Conservation (phyloP, 2,329 filamentous ascomycete species). For the Monilinia polystroma region DNA sequence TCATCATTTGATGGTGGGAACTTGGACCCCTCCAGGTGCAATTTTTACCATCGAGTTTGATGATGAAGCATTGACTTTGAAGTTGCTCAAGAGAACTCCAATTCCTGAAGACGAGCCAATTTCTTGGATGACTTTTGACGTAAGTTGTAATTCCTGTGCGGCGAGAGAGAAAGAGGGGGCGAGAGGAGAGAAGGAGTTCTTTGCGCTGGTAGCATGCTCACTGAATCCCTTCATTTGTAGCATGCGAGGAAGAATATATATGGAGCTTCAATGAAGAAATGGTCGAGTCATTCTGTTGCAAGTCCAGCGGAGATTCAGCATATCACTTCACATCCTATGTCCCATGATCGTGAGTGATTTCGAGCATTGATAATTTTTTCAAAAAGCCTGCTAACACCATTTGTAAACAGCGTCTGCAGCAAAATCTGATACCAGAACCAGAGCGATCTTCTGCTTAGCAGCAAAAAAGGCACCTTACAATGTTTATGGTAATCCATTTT, state of each 20-base stretch:
- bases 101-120: conserved; percentile 84
- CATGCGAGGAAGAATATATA: conserved; percentile 83
- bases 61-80: conserved; percentile 72
- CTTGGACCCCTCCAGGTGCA: conserved; percentile 85
- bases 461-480: conserved; percentile 74
- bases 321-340: conserved; percentile 12
- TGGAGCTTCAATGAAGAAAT: conserved; percentile 90
- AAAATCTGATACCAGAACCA: conserved; percentile 71
- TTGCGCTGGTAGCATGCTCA: background rate
- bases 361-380: conserved; percentile 38
- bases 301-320: conserved; percentile 75
- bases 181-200: conserved; percentile 20
- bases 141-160: conserved; percentile 46
- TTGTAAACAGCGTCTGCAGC: conserved; percentile 56
- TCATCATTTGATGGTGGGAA: conserved; percentile 89
- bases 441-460: conserved; percentile 85
- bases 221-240: conserved; percentile 44
- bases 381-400: conserved; percentile 23
- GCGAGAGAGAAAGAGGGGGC: conserved; percentile 24
- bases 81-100: conserved; percentile 74
- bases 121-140: conserved; percentile 90
- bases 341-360: conserved; percentile 49
- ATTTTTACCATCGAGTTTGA: conserved; percentile 90
- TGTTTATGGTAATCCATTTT: conserved; percentile 90
- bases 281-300: conserved; percentile 77